Base-by-base conservation (phyloP, 2,329 filamentous ascomycete species). In the Sphaceloma murrayae region DNA sequence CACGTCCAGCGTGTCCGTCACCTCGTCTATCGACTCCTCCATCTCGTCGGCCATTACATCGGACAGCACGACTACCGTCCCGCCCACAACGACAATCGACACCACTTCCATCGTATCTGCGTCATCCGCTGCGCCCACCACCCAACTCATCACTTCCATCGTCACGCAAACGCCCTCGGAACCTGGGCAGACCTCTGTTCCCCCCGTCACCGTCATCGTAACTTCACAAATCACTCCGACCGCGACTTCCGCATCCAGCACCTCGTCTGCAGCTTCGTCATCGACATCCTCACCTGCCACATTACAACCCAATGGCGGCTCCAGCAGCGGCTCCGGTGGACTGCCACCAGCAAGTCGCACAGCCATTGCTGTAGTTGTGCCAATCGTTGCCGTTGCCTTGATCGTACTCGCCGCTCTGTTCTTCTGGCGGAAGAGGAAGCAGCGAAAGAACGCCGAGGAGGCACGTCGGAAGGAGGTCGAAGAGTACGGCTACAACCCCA, bases 401-500 rank as follows among this genome's bases (percentile, higher is more conserved):
- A 70, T 96, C 16, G 78, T 89, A 2, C 63, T 89, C 6, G 77
- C 76, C 2, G 83, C 79, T 5, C 70, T 95, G 19, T 87, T 84
- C 62, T 77, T 89, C 58, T 98, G 87, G 86, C 79, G 85, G 59
- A 87, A 79, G 67, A 82, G 87, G 51, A 94, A 93, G 67, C 80
- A 84, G 56, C 78, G 80, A 51, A 91, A 86, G 69, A 77, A 78
- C 51, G 83, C 82, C 10, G 86, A 91, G 58, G 91, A 95, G 60
- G 78, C 88, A 56, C 78, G 91, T 40, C 78, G 88, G 51, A 95
- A 95, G 67, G 91, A 98, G 64, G 87, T 95, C 8, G 89, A 96
- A 62, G 91, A 96, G 59, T 96, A 96, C 61, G 82, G 84, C 22
- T 96, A 88, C 70, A 96, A 96, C 62, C 91, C 91, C n/a, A 96